phyloP scores from a whole-genome alignment of 2,329 filamentous ascomycete genomes.

The Simplicillium aogashimaense region DNA sequence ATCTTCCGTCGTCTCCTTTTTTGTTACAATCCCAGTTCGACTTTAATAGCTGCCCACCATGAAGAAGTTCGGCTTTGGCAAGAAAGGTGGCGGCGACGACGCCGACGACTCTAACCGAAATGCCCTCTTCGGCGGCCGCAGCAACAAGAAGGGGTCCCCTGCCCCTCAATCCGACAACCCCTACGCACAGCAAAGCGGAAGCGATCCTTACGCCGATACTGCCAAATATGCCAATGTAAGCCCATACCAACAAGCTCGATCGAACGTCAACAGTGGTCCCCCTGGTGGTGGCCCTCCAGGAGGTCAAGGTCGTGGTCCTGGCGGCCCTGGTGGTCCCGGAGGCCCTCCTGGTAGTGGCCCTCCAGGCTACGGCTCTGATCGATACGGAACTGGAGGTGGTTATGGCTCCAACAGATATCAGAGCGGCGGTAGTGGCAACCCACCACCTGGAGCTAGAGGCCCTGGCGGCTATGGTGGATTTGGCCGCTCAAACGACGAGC shows the following conservation, averaged over 20 bases:
- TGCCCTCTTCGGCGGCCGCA: slow-evolving; percentile 39
- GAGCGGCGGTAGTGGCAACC: slow-evolving; percentile 17
- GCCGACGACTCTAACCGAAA: slow-evolving; percentile 36
- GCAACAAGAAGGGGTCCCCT: slow-evolving; percentile 37
- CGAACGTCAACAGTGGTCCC: slow-evolving; percentile 12
- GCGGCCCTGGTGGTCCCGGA: slow-evolving; percentile 15
- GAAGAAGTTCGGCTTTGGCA: slow-evolving; percentile 52
- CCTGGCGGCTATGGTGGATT: slow-evolving; percentile 54
- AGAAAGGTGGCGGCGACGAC: slow-evolving; percentile 35
- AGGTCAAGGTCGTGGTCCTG: slow-evolving; percentile 20
- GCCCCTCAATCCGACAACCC: slow-evolving; percentile 41
- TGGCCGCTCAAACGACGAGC: slow-evolving; percentile 31
- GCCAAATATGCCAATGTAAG: slow-evolving; percentile 34
- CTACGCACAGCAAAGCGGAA: slow-evolving; percentile 41
- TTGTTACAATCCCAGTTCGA: neutral
- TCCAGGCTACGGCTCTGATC: slow-evolving; percentile 37
- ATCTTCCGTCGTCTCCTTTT: neutral
- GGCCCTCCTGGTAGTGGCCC: slow-evolving; percentile 17
- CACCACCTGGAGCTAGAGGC: slow-evolving; percentile 27
- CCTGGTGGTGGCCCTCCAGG: slow-evolving; percentile 15
- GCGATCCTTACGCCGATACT: slow-evolving; percentile 44
- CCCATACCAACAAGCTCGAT: slow-evolving; percentile 33
- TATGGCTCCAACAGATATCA: slow-evolving; percentile 47
- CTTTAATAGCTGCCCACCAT: slow-evolving; percentile 23
- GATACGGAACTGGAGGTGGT: slow-evolving; percentile 39